A percentile compares a stretch with the other conserved stretches of the same genome.
Conservation (phyloP, 176 grass and related monocot species). For the Puya raimondii region DNA sequence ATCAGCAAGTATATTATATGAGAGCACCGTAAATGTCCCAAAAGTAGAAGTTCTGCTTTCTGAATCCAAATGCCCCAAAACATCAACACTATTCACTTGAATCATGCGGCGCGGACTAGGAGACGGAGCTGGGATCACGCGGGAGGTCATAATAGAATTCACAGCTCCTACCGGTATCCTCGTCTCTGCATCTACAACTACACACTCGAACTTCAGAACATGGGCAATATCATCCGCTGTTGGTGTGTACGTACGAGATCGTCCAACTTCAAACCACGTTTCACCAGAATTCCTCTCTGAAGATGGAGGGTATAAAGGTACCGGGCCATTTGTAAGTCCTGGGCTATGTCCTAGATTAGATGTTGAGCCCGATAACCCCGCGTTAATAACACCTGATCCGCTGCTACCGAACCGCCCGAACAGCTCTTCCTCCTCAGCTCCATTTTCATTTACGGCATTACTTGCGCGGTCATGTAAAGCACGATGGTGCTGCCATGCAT, state of each 20-base stretch:
- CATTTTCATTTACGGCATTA: slow-evolving; percentile 82
- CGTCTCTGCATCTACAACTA: slow-evolving; percentile 53
- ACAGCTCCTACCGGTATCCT: slow-evolving; percentile 41
- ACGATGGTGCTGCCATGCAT: slow-evolving; percentile 91
- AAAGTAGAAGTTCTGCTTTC: slow-evolving; percentile 57
- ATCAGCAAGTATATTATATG: slow-evolving; percentile 99
- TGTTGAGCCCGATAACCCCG: slow-evolving; percentile 34
- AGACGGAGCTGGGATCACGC: slow-evolving; percentile 90
- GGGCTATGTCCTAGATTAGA: slow-evolving; percentile 51
- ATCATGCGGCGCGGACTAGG: slow-evolving; percentile 90
- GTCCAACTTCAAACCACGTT: slow-evolving; percentile 84
- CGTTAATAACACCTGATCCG: slow-evolving; percentile 37
- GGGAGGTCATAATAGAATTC: slow-evolving; percentile 81
- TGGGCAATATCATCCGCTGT: slow-evolving; percentile 93
- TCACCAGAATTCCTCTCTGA: slow-evolving; percentile 77
- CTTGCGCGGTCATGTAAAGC: slow-evolving; percentile 84
- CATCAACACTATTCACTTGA: slow-evolving; percentile 55
- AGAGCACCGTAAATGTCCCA: slow-evolving; percentile 81
- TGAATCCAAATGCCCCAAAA: slow-evolving; percentile 56
- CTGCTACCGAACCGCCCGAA: slow-evolving; percentile 69
- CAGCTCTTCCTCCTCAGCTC: slow-evolving; percentile 77
- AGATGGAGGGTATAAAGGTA: slow-evolving; percentile 37
- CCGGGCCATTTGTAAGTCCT: slow-evolving; percentile 43
- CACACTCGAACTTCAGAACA: slow-evolving; percentile 90
- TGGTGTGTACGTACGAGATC: slow-evolving; percentile 68